These are phyloP conservation scores for Erodium trifolium DNA, from an alignment of 441 rosid species.

Conservation along the genomic window DNA sequence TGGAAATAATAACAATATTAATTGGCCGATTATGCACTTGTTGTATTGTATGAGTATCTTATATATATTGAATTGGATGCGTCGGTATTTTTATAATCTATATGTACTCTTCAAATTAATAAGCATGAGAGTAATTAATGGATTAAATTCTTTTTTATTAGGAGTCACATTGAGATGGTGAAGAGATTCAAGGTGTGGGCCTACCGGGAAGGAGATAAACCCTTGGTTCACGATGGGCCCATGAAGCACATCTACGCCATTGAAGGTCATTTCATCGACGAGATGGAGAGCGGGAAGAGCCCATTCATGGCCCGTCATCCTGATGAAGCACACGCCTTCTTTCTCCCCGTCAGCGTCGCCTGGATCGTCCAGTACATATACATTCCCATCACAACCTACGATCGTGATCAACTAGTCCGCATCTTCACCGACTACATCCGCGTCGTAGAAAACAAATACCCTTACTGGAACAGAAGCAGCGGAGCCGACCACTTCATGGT, in stretches of 20 bases:
- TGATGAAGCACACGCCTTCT: slow-evolving; percentile 45
- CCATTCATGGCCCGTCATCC: slow-evolving; percentile 49
- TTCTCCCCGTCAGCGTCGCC: slow-evolving; percentile 41
- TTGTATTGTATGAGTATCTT: too few species aligned
- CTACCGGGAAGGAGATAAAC: slow-evolving; percentile 69
- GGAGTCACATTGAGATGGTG: slow-evolving; percentile 77
- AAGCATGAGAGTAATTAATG: too few species aligned
- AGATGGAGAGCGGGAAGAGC: slow-evolving; percentile 37
- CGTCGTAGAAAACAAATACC: slow-evolving; percentile 38
- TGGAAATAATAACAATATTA: too few species aligned
- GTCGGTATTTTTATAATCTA: too few species aligned
- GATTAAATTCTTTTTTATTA: slow-evolving; percentile 14
- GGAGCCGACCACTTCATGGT: slow-evolving; percentile 85
- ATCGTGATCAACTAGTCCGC: slow-evolving; percentile 41
- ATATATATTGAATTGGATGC: too few species aligned
- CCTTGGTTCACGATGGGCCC: slow-evolving; percentile 61
- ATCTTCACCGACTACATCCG: slow-evolving; percentile 45
- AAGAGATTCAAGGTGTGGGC: slow-evolving; percentile 67
- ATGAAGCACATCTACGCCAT: slow-evolving; percentile 49
- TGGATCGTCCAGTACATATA: slow-evolving; percentile 44
- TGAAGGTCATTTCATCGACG: slow-evolving; percentile 71
- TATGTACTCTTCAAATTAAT: too few species aligned
- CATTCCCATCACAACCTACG: slow-evolving; percentile 40
- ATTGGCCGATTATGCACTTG: too few species aligned
- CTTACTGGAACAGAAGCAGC: slow-evolving; percentile 58